Conservation (phyloP, 345 rosid genomes). For the Acer saccharum region DNA sequence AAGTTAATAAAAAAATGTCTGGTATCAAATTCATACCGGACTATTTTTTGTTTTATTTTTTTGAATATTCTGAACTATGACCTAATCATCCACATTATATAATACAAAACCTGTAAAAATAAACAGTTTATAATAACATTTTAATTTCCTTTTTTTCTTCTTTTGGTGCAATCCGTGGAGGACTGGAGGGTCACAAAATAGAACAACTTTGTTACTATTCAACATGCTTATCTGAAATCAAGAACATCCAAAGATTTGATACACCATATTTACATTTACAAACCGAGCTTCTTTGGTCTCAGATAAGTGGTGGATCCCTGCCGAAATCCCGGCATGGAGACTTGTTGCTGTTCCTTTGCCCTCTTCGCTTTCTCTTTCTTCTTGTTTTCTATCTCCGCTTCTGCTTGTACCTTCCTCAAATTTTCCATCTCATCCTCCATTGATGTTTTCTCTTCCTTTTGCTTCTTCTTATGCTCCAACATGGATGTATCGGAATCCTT, state of each 20-base stretch:
- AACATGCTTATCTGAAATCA: not conserved
- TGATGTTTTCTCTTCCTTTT: constrained; percentile 85
- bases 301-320: constrained; percentile 67
- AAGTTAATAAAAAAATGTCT: no score
- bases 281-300: constrained; percentile 81
- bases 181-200: not conserved
- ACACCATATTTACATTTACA: constrained; percentile 32
- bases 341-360: constrained; percentile 71
- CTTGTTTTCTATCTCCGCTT: constrained; percentile 50
- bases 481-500: constrained; percentile 88
- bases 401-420: constrained; percentile 76
- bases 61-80: no score
- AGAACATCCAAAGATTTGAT: not conserved
- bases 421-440: constrained; percentile 98
- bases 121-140: not conserved
- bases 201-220: not conserved
- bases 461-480: constrained; percentile 89
- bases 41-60: no score
- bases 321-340: constrained; percentile 68
- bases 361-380: constrained; percentile 62
- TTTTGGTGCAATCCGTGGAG: not conserved
- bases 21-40: no score
- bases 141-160: no score
- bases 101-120: not conserved
- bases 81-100: not conserved